These are phyloP conservation scores for Neckera pumila DNA, from an alignment of 225 moss, liverwort and hornwort species.

Conservation along the genomic window DNA sequence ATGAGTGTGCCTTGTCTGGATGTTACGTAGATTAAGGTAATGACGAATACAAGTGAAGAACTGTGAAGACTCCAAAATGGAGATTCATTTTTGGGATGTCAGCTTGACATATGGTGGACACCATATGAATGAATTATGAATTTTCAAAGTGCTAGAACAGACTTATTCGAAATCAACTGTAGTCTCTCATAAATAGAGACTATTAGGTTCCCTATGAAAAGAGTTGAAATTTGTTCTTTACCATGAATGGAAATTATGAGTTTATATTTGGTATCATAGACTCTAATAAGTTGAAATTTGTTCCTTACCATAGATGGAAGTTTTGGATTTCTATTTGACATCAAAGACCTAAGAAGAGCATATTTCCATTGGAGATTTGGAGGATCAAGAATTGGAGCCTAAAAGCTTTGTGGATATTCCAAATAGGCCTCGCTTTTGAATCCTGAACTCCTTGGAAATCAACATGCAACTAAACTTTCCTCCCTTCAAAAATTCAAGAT, in stretches of 20 bases:
- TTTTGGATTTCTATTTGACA: not conserved
- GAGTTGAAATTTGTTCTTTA: not conserved
- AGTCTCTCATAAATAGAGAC: too few species aligned
- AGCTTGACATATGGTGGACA: not conserved
- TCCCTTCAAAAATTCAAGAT: too few species aligned
- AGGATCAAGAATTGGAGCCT: too few species aligned
- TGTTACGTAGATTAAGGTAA: not conserved
- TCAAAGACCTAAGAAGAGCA: fast-evolving
- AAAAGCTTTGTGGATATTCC: too few species aligned
- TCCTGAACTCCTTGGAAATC: too few species aligned
- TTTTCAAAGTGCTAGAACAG: too few species aligned
- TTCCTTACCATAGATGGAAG: not conserved
- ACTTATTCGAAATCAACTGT: not conserved
- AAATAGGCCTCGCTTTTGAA: too few species aligned
- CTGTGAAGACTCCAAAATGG: not conserved
- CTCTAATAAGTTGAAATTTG: not conserved
- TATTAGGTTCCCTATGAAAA: not conserved
- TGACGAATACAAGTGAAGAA: not conserved
- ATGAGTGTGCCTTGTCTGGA: not conserved
- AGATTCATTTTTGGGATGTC: not conserved
- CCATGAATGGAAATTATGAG: not conserved
- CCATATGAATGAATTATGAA: not conserved
- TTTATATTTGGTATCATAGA: not conserved
- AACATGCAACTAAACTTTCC: too few species aligned
- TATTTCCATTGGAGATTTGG: too few species aligned